Base-by-base conservation (phyloP, 352 stramenopile species). In the Phytophthora multivora region DNA sequence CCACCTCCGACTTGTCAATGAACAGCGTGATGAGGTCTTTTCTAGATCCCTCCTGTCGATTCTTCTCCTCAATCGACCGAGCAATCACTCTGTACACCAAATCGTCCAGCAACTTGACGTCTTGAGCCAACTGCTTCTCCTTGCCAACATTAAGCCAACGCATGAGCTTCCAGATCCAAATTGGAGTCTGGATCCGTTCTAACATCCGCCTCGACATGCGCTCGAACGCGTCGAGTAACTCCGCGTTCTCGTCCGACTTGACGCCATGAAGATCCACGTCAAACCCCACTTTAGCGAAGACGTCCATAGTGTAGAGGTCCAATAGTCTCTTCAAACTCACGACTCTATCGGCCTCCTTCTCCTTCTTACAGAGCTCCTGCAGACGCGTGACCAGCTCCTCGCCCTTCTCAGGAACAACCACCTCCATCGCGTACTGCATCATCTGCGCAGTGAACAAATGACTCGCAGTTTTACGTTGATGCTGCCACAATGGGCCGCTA, bases 401-500 rank as follows among this genome's bases (percentile, higher is more conserved):
- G 26, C 70, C 69, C 12, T 82, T 74, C 2, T 86, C 66, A 6
- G 65, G 51, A 6, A 89, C 74, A 6, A 78, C 69, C 8, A 65
- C 52, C n/a, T 86, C 63, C 80, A 92, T 89, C 4, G 64, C 72
- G 18, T 86, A 75, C 31, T 72, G 69, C 60, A 92, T 73, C 73
- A 79, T 86, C 25, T 77, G 63, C 21, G 74, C 63, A 1, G 80
- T 91, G 40, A 97, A 97, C 42, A 98, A 90, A 50, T 97, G 91
- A 55, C 89, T 97, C 55, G 89, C 90, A 15, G 71, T 91, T 64
- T 96, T 96, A 58, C 88, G 85, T 58, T 97, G 89, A 42, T 81
- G 59, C 19, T 77, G 63, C 89, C 89, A 97, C 23, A 70, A 30
- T 8, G 65, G 71, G 19, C 87, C 84, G 55, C 94, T 87, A 9